Evolutionary conservation across 1,284 basidiomycete genomes (phyloP).

Genomic region (Athelia psychrophila): DNA sequence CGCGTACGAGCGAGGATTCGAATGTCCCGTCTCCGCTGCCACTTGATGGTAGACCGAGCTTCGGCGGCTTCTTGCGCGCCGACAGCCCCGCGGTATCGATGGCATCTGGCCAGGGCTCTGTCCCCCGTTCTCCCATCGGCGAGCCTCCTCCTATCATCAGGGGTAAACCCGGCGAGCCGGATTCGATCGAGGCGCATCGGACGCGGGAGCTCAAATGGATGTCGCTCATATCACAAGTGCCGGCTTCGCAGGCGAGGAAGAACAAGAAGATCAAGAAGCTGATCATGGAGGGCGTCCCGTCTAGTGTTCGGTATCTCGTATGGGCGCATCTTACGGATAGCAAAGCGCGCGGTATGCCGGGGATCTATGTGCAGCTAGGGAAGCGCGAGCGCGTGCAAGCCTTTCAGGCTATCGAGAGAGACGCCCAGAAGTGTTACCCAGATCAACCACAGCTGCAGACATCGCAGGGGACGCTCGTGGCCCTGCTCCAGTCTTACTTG

Average conservation of each 20-base stretch:
- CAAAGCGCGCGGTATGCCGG: slow-evolving; percentile 64
- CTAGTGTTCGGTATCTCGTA: slow-evolving; percentile 80
- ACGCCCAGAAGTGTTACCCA: slow-evolving; percentile 49
- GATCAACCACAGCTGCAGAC: slow-evolving; percentile 55
- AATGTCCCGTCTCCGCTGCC: slow-evolving; percentile 27
- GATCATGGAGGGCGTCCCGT: slow-evolving; percentile 79
- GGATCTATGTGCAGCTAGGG: slow-evolving; percentile 67
- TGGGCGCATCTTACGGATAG: slow-evolving; percentile 83
- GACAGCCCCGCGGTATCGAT: slow-evolving; percentile 51
- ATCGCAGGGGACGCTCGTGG: slow-evolving; percentile 49
- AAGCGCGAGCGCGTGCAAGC: slow-evolving; percentile 54
- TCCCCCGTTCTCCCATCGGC: not conserved
- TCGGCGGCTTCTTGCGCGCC: slow-evolving; percentile 33
- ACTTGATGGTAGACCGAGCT: slow-evolving; percentile 27
- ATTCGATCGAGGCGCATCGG: slow-evolving; percentile 67
- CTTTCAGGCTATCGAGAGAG: slow-evolving; percentile 58
- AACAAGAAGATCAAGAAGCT: slow-evolving; percentile 85
- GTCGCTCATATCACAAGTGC: slow-evolving; percentile 56
- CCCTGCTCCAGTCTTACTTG: slow-evolving; percentile 69
- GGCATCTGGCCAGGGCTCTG: slow-evolving; percentile 24
- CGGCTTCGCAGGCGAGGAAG: slow-evolving; percentile 67
- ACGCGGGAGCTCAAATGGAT: slow-evolving; percentile 79
- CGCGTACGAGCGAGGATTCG: slow-evolving; percentile 57
- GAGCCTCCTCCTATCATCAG: slow-evolving; percentile 7
- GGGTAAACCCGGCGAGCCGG: slow-evolving; percentile 23